Conservation (phyloP, 2,329 filamentous ascomycete genomes). For the Paraphaeosphaeria minitans region DNA sequence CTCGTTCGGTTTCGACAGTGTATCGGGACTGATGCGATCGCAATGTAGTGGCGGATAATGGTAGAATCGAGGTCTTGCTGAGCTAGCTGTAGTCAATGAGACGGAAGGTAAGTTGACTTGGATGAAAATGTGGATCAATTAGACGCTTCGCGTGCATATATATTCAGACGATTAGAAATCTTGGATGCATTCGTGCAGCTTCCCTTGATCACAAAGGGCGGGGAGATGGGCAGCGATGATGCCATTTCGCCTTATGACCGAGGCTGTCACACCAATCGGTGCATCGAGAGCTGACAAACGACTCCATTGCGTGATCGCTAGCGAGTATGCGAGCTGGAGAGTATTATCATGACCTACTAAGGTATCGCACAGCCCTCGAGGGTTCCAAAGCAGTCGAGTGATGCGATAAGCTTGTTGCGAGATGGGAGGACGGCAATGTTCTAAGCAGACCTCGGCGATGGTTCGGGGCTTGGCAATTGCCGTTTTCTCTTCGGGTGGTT, state of each 20-base stretch:
- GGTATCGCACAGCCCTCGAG: background rate
- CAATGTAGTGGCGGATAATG: background rate
- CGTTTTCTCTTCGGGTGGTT: too few relatives aligned
- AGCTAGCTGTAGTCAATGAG: conserved; percentile 14
- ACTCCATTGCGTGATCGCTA: conserved; percentile 30
- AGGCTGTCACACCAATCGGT: conserved; percentile 24
- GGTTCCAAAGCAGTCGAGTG: background rate
- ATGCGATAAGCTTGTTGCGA: background rate
- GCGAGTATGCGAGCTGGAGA: background rate
- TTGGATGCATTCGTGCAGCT: conserved; percentile 5
- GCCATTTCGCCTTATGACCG: conserved; percentile 39
- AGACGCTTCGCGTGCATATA: conserved; percentile 17
- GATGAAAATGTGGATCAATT: background rate
- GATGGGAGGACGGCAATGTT: background rate
- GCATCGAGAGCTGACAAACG: conserved; percentile 31
- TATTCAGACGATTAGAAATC: conserved; percentile 38
- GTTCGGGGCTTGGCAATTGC: conserved; percentile 2
- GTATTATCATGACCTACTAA: too few relatives aligned
- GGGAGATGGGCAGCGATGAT: conserved; percentile 36
- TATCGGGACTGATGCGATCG: background rate
- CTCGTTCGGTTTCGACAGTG: background rate
- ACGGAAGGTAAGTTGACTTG: conserved; percentile 15
- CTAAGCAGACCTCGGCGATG: background rate
- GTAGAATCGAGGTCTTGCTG: background rate
- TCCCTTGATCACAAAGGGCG: conserved; percentile 15